Evolutionary conservation across 148 eudicot species (phyloP).

Genomic region (Limonium bicolor): DNA sequence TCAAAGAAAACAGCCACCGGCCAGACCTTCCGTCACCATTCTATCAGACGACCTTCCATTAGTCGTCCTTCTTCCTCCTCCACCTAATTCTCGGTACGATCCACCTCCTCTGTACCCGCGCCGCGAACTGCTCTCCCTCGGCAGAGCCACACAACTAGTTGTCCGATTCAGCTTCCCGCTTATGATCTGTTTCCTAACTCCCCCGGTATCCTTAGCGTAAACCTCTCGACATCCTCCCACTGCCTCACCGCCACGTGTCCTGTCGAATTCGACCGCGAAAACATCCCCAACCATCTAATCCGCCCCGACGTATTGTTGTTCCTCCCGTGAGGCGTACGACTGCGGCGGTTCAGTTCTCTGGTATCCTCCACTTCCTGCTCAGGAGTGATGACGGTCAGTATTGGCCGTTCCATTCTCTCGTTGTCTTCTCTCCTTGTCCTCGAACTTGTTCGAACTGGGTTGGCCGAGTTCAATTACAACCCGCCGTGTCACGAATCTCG

Average conservation of each 20-base stretch:
- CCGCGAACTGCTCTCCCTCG: conserved; percentile 11
- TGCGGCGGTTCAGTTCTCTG: conserved; percentile 7
- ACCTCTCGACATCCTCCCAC: conserved; percentile 31
- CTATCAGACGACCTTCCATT: conserved; percentile 13
- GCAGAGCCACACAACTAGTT: conserved; percentile 7
- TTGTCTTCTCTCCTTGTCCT: neutral
- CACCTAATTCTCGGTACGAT: conserved; percentile 1
- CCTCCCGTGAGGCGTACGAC: conserved; percentile 14
- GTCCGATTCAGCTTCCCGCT: conserved; percentile 12
- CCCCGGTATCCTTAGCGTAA: conserved; percentile 28
- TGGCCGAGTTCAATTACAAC: neutral
- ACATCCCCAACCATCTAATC: conserved; percentile 12
- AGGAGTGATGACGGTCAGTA: neutral
- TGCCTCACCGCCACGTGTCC: conserved; percentile 35
- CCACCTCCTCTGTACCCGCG: conserved; percentile 11
- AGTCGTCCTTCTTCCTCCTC: conserved; percentile 12
- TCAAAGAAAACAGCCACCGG: conserved; percentile 34
- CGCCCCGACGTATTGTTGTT: conserved; percentile 14
- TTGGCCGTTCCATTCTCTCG: conserved; percentile 1
- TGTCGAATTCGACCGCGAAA: conserved; percentile 36
- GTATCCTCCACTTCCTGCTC: conserved; percentile 4
- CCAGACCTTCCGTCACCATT: conserved; percentile 26
- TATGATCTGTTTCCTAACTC: conserved; percentile 26
- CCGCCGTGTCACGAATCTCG: neutral
- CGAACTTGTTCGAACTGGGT: neutral